These are phyloP conservation scores for Penicillium diatomitis DNA, from an alignment of 495 filamentous ascomycete species.

Conservation along the genomic window DNA sequence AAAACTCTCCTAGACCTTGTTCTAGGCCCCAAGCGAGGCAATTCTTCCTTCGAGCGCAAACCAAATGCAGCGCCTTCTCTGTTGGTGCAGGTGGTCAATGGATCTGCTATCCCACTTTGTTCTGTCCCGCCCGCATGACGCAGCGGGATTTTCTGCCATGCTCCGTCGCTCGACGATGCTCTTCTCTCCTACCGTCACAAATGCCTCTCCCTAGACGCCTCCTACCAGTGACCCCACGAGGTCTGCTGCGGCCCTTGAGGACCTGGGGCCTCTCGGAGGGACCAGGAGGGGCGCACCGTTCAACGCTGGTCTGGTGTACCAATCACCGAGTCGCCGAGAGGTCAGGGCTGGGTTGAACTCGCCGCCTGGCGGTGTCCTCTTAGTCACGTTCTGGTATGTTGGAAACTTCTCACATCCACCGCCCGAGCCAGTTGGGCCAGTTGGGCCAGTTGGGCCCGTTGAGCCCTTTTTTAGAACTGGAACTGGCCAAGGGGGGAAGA, in stretches of 20 bases:
- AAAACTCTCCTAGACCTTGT: background rate
- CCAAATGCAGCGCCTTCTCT: no score
- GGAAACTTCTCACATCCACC: background rate
- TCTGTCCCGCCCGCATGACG: slow-evolving; percentile 27
- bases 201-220: no score
- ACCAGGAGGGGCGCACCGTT: no score
- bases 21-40: slow-evolving; percentile 15
- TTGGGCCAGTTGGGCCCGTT: no score
- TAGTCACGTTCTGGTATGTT: slow-evolving; percentile 8
- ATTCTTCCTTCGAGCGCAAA: slow-evolving; percentile 4
- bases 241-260: no score
- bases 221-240: no score
- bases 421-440: no score
- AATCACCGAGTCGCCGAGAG: slow-evolving; percentile 11
- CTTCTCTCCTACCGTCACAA: no score
- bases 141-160: slow-evolving; percentile 22
- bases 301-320: background rate
- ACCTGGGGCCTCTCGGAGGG: no score
- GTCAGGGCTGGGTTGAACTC: background rate
- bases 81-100: no score
- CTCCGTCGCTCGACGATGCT: slow-evolving; percentile 8
- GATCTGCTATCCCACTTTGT: background rate
- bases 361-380: slow-evolving; percentile 3
- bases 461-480: no score
- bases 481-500: background rate